phyloP scores from a whole-genome alignment of 495 filamentous ascomycete species.

The Aspergillus carlsbadensis region DNA sequence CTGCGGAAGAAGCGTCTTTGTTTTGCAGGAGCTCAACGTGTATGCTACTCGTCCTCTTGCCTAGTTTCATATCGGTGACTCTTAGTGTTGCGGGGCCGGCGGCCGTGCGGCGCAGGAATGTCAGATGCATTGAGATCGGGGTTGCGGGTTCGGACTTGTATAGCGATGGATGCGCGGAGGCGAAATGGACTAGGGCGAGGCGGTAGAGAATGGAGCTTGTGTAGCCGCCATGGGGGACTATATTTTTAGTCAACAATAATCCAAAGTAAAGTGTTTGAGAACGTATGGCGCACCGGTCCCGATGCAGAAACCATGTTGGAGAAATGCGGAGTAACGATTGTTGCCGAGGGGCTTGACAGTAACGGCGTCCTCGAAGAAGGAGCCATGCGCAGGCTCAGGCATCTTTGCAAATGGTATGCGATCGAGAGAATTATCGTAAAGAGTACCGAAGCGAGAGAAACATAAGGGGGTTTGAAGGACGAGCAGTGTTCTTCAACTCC shows the following conservation, averaged over 20 bases:
- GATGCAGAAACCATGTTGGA: slow-evolving; percentile 67
- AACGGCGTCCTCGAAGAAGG: slow-evolving; percentile 58
- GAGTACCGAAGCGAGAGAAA: background rate
- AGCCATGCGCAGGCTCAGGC: slow-evolving; percentile 20
- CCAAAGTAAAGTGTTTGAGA: background rate
- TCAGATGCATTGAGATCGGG: slow-evolving; percentile 62
- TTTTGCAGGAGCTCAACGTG: slow-evolving; percentile 63
- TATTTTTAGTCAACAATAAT: slow-evolving; percentile 6
- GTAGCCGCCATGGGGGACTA: slow-evolving; percentile 85
- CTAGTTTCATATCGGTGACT: slow-evolving; percentile 72
- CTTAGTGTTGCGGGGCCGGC: slow-evolving; percentile 60
- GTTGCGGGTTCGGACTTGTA: slow-evolving; percentile 57
- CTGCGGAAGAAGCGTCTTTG: slow-evolving; percentile 17
- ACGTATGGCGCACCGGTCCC: slow-evolving; percentile 53
- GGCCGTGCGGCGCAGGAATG: slow-evolving; percentile 69
- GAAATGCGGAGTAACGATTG: slow-evolving; percentile 59
- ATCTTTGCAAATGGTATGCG: background rate
- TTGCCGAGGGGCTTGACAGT: slow-evolving; percentile 52
- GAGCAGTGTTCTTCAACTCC: background rate
- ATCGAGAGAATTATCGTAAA: background rate
- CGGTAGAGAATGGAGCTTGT: slow-evolving; percentile 63
- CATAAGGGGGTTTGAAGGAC: background rate
- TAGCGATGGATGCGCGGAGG: slow-evolving; percentile 56
- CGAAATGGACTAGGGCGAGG: slow-evolving; percentile 62
- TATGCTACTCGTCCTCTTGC: slow-evolving; percentile 65